These are phyloP conservation scores for Mitragyna speciosa DNA, from an alignment of 257 asterid species.

Conservation along the genomic window DNA sequence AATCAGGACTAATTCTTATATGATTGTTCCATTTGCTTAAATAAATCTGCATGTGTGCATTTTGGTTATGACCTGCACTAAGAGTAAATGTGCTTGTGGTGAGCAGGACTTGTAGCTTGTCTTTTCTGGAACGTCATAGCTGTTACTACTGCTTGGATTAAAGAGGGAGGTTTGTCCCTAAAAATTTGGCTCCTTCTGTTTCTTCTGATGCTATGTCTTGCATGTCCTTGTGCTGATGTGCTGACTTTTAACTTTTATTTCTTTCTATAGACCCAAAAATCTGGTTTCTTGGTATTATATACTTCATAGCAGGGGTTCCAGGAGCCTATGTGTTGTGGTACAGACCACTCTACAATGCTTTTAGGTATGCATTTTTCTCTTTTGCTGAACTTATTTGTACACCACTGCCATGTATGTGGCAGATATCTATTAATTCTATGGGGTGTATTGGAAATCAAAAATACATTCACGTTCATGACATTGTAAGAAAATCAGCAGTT, in stretches of 20 bases:
- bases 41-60: neutral
- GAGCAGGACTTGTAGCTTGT: conserved; percentile 66
- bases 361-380: conserved; percentile 51
- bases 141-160: conserved; percentile 91
- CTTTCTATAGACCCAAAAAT: conserved; percentile 37
- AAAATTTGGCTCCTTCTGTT: neutral
- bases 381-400: neutral
- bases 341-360: conserved; percentile 93
- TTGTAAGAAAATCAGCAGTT: neutral
- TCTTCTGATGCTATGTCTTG: neutral
- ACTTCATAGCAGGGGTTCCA: conserved; percentile 93
- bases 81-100: conserved; percentile 24
- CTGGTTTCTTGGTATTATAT: conserved; percentile 94
- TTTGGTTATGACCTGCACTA: neutral
- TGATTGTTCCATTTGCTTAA: neutral
- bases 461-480: neutral
- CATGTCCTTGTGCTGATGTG: neutral
- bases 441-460: neutral
- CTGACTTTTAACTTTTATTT: neutral
- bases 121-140: conserved; percentile 84
- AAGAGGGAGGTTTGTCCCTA: conserved; percentile 60
- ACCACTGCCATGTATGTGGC: neutral
- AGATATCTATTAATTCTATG: neutral
- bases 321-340: conserved; percentile 96
- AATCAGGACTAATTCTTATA: neutral